Evolutionary conservation across 805 yeast species (phyloP).

Genomic region (Saccharomycopsis synnaedendra): DNA sequence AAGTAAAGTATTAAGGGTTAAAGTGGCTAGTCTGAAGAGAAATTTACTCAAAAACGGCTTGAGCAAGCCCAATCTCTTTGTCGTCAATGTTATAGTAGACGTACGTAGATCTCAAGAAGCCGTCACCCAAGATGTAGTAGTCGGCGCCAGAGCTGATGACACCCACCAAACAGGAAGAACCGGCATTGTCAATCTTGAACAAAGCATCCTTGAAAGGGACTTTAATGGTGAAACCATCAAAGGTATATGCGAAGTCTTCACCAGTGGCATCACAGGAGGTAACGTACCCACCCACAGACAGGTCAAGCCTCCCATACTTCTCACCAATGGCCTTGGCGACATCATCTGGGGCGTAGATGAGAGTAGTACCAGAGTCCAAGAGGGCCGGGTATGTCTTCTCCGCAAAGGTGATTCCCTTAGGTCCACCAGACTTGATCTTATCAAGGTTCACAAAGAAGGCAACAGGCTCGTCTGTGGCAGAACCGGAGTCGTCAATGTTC

Average conservation of each 20-base stretch:
- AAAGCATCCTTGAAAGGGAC: slow-evolving; percentile 29
- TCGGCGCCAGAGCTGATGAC: slow-evolving; percentile 26
- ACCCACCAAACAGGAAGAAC: slow-evolving; percentile 32
- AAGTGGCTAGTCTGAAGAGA: no score
- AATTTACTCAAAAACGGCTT: slow-evolving; percentile 21
- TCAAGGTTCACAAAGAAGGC: slow-evolving; percentile 17
- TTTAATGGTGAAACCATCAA: slow-evolving; percentile 30
- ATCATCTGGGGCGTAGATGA: slow-evolving; percentile 31
- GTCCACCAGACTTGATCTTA: background rate
- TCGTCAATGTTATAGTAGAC: slow-evolving; percentile 42
- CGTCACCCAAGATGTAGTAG: slow-evolving; percentile 38
- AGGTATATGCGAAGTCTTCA: slow-evolving; percentile 19
- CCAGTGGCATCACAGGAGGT: slow-evolving; percentile 7
- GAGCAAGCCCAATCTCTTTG: slow-evolving; percentile 33
- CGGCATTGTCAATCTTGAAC: no score
- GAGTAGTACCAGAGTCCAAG: slow-evolving; percentile 44
- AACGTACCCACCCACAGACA: slow-evolving; percentile 10
- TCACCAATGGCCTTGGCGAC: slow-evolving; percentile 20
- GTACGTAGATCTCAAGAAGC: slow-evolving; percentile 40
- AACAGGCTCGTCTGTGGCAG: slow-evolving; percentile 23
- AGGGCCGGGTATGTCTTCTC: slow-evolving; percentile 26
- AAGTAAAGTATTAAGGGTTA: no score
- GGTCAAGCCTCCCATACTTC: slow-evolving; percentile 23
- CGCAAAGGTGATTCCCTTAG: slow-evolving; percentile 18
- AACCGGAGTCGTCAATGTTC: slow-evolving; percentile 17